Evolutionary conservation across 2,329 filamentous ascomycete species (phyloP), one percentile per base, ranked within the genome.

Genomic region (Neofusicoccum cordaticola): DNA sequence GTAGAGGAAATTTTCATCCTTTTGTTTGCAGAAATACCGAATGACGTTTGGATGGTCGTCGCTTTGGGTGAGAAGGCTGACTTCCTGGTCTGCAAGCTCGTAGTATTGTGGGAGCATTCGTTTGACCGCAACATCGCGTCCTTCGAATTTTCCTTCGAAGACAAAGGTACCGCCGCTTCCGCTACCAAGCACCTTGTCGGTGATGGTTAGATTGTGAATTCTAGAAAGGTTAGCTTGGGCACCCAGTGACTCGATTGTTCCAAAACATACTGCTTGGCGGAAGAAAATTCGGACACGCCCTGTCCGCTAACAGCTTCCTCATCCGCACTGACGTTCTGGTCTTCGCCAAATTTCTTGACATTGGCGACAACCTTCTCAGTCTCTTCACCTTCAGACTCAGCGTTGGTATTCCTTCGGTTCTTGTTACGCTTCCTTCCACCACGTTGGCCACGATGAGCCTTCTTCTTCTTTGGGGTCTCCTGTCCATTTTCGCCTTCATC

Each of bases 121-220:
- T 82, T 99, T 99, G 53, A 99, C 92, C 1, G 95, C 95, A 31
- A 99, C 94, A 50, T 93, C 90, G 58, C 93, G 89, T 27, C 93
- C 93, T 75, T 96, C 95, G 75, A 96, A 98, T 62, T 89, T 91
- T n/a, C 95, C 95, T 56, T 92, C 90, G 76, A 95, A 98, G 0
- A 99, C 95, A 62, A 96, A 88, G 0, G 95, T 99, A n/a, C 95
- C 95, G 73, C 97, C 96, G 76, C 94, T 98, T 63, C 95, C 95
- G 66, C 92, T 84, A 1, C 88, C 88, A 44, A 89, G 80, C 17
- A 88, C 82, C 35, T 80, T 82, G 69, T 88, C 84, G 27, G 84
- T 87, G 35, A 89, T 86, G 62, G 81, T 82, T 27, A 88, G 77
- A 66, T 85, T 86, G 60, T 86, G 86, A 70, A 88, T 88, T 50